Evolutionary conservation across 306 rosid species (phyloP), one percentile per base, ranked within the genome.

Genomic region (Senna siamea): DNA sequence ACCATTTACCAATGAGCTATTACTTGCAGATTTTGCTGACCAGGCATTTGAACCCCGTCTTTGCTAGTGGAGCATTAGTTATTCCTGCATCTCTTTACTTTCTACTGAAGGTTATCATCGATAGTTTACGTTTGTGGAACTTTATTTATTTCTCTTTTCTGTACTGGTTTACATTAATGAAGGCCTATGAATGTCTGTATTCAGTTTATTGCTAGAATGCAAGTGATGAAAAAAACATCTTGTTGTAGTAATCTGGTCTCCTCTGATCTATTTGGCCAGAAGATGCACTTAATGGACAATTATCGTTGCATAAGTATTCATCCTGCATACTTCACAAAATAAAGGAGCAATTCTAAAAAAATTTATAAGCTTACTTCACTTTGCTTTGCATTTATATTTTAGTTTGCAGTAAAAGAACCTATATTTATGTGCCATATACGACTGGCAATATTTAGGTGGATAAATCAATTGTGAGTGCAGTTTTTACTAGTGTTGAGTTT

Each of bases 81-180:
- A 69, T 95, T 80, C 99, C 99, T 20, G 72, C 96, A 78, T 95
- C 99, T 10, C 20, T 83, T 48, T 92, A 95, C 97, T 88, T 95
- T 81, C 38, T 87, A 53, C 78, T 89, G 78, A 95, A 95, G 99
- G 99, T 94, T 74, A 77, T 35, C 63, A 19, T 80, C 57, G 48
- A 73, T 69, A 51, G 50, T 23, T 43, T 68, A 38, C 52, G 22
- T 38, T 13, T 56, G 62, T 56, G 54, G 47, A 41, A 17, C 76
- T 76, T 76, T 40, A 65, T 17, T 17, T 35, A 35, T 64, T 28
- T 55, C 23, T 23, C 48, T 7, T 50, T 59, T 81, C 74, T 37
- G 28, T 23, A 9, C 59, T 57, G 48, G 56, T 78, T 75, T 65
- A 28, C 60, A 71, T 11, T 28, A 51, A 59, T 46, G 63, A 58